phyloP scores from a whole-genome alignment of 1,284 basidiomycete species.

The Cryptococcus sp. region DNA sequence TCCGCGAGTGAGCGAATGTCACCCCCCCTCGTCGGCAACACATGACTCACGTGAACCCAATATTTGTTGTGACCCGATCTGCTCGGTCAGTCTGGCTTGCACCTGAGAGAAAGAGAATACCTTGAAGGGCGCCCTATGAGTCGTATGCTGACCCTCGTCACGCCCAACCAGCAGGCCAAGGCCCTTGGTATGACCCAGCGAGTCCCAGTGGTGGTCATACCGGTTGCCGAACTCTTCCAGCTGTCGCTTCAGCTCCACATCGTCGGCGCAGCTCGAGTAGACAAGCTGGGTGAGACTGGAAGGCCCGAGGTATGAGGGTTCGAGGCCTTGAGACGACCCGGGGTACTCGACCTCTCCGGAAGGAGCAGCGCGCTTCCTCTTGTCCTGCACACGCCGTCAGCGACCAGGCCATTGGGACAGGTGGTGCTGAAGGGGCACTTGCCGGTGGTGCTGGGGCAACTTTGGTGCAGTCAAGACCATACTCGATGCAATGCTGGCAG shows the following conservation, averaged over 20 bases:
- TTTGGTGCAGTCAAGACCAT: constrained; percentile 5
- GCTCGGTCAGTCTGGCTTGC: constrained; percentile 6
- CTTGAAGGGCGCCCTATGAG: not conserved
- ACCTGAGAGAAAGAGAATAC: not conserved
- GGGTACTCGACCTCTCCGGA: not conserved
- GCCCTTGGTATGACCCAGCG: not conserved
- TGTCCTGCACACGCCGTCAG: not conserved
- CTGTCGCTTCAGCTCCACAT: not conserved
- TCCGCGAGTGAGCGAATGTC: not conserved
- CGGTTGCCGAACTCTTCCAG: not conserved
- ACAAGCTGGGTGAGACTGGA: constrained; percentile 8
- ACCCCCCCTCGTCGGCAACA: not conserved
- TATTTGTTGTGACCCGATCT: constrained; percentile 4
- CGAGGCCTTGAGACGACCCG: constrained; percentile 6
- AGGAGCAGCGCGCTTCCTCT: not conserved
- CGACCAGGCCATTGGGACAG: not conserved
- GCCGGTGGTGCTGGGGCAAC: constrained; percentile 6
- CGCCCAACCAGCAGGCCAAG: constrained; percentile 1
- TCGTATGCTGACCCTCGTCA: constrained; percentile 1
- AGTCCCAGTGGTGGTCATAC: constrained; percentile 7
- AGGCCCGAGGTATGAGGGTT: constrained; percentile 7
- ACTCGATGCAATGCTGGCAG: constrained; percentile 5
- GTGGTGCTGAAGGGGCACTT: not conserved
- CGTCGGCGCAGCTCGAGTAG: not conserved
- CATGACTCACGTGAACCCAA: constrained; percentile 4